Evolutionary conservation across 257 asterid species (phyloP).

Genomic region (Mentha longifolia): DNA sequence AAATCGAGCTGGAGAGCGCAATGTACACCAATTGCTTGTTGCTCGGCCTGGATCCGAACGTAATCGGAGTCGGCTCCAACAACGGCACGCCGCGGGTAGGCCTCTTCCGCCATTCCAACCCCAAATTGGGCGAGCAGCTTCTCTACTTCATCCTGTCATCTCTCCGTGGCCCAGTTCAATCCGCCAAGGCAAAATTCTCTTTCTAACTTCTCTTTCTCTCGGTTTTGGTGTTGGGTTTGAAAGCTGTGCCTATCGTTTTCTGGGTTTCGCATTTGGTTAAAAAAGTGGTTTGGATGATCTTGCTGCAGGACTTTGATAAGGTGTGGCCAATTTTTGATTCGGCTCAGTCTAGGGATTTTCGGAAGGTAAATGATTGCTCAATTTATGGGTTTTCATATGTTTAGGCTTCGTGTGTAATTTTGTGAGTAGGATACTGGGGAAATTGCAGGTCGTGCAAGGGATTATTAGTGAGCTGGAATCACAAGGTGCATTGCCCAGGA

Average conservation of each 20-base stretch:
- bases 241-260: not conserved
- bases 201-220: not conserved
- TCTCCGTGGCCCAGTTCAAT: slow-evolving; percentile 96
- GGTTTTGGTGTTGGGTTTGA: not conserved
- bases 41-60: slow-evolving; percentile 91
- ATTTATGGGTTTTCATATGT: slow-evolving; percentile 8
- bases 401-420: slow-evolving; percentile 14
- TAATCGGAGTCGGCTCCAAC: slow-evolving; percentile 87
- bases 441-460: slow-evolving; percentile 87
- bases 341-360: slow-evolving; percentile 98
- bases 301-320: slow-evolving; percentile 88
- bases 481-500: slow-evolving; percentile 98
- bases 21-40: slow-evolving; percentile 99
- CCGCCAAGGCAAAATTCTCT: slow-evolving; percentile 64
- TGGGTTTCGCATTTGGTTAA: not conserved
- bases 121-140: slow-evolving; percentile 98
- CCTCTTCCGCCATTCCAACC: slow-evolving; percentile 96
- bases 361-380: slow-evolving; percentile 65
- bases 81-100: slow-evolving; percentile 90
- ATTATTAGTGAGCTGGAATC: slow-evolving; percentile 97
- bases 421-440: slow-evolving; percentile 20
- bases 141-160: slow-evolving; percentile 89
- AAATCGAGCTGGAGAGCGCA: slow-evolving; percentile 99
- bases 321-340: slow-evolving; percentile 99
- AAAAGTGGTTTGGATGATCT: slow-evolving; percentile 28